phyloP scores from a whole-genome alignment of 2,329 filamentous ascomycete species.

The Trichoderma pleuroti region DNA sequence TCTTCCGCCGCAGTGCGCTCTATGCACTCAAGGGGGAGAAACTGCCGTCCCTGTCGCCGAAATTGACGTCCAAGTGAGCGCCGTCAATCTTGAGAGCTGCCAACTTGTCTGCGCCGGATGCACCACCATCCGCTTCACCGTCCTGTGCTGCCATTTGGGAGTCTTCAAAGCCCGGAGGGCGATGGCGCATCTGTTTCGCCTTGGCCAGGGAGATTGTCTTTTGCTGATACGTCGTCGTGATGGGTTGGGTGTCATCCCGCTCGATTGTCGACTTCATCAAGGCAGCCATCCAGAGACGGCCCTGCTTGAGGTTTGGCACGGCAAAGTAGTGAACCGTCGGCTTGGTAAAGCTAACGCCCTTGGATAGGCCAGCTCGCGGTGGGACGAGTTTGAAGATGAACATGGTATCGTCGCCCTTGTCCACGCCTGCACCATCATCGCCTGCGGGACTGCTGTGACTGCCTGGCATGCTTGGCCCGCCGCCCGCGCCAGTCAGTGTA shows the following conservation, averaged over 20 bases:
- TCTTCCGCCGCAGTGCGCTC: slow-evolving; percentile 24
- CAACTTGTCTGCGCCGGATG: slow-evolving; percentile 42
- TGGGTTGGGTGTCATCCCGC: slow-evolving; percentile 72
- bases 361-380: slow-evolving; percentile 78
- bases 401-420: slow-evolving; percentile 64
- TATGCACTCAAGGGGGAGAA: slow-evolving; percentile 32
- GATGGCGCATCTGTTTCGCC: slow-evolving; percentile 80
- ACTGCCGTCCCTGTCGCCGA: slow-evolving; percentile 27
- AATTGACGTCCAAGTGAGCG: slow-evolving; percentile 28
- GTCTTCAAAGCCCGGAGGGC: slow-evolving; percentile 84
- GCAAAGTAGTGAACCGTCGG: slow-evolving; percentile 97
- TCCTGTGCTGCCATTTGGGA: slow-evolving; percentile 44
- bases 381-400: slow-evolving; percentile 99
- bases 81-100: slow-evolving; percentile 35
- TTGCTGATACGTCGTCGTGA: slow-evolving; percentile 92
- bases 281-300: slow-evolving; percentile 95
- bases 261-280: slow-evolving; percentile 99
- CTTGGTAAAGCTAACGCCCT: slow-evolving; percentile 95
- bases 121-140: slow-evolving; percentile 42
- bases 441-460: slow-evolving; percentile 53
- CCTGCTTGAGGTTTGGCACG: slow-evolving; percentile 82
- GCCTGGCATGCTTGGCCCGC: slow-evolving; percentile 38
- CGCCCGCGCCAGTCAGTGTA: slow-evolving; percentile 80
- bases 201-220: slow-evolving; percentile 93
- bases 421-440: slow-evolving; percentile 31